Percentiles rank a stretch among this genome's conserved stretches.
phyloP scores from a whole-genome alignment of 2,329 filamentous ascomycete genomes.

The Clarireedia homoeocarpa region DNA sequence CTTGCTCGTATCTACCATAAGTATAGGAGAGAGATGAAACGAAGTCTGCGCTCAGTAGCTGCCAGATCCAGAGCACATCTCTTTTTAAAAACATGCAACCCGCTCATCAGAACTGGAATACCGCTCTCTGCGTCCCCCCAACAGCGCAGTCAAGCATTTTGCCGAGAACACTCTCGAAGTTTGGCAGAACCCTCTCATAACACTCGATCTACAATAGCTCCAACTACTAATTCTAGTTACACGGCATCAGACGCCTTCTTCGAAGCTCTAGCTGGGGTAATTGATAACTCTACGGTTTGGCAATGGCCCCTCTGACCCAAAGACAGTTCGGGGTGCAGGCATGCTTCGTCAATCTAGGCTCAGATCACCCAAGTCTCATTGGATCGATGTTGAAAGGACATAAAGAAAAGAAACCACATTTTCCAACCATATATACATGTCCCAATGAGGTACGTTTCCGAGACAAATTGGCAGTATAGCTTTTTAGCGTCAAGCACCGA shows the following conservation, averaged over 20 bases:
- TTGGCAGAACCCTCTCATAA: too few species aligned
- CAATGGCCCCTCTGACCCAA: constrained; percentile 16
- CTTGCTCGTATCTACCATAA: too few species aligned
- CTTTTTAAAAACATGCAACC: too few species aligned
- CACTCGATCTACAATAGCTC: too few species aligned
- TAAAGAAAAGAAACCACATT: constrained; percentile 48
- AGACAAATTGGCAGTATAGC: background rate
- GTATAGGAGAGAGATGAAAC: too few species aligned
- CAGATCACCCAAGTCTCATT: constrained; percentile 57
- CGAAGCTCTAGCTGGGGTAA: background rate
- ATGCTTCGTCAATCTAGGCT: constrained; percentile 45
- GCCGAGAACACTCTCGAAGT: too few species aligned
- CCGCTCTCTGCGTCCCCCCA: too few species aligned
- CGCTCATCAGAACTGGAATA: too few species aligned
- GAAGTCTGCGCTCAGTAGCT: too few species aligned
- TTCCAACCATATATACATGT: constrained; percentile 60
- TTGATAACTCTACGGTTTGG: constrained; percentile 29
- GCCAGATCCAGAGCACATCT: too few species aligned
- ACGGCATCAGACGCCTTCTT: background rate
- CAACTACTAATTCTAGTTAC: background rate
- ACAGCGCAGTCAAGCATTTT: too few species aligned
- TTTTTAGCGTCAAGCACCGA: too few species aligned
- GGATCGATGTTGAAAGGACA: constrained; percentile 65
- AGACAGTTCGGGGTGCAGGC: background rate
- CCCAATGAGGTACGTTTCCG: constrained; percentile 42